Conservation (phyloP, 495 filamentous ascomycete species). For the Aspergillus heteromorphus region DNA sequence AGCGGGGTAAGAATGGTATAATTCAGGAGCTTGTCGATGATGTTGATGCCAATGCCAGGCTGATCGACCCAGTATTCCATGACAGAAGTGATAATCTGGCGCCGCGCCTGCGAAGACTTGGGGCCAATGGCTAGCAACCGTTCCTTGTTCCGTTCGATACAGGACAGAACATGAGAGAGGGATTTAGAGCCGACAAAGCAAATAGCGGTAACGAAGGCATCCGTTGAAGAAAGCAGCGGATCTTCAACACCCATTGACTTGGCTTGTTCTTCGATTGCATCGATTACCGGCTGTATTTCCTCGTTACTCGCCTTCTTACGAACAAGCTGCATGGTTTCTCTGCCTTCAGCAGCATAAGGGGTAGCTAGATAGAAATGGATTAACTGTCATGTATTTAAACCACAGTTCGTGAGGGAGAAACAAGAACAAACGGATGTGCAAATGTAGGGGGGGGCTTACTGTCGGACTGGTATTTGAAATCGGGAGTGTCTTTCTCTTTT, state of each 20-base stretch:
- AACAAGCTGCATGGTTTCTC: constrained; percentile 71
- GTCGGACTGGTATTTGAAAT: constrained; percentile 84
- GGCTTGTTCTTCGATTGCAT: constrained; percentile 71
- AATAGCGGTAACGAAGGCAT: constrained; percentile 88
- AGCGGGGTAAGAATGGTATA: constrained; percentile 86
- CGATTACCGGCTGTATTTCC: constrained; percentile 71
- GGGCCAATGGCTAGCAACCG: constrained; percentile 74
- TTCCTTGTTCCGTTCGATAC: constrained; percentile 93
- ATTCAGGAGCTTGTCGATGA: constrained; percentile 95
- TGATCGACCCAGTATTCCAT: constrained; percentile 92
- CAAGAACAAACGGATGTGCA: too few species aligned
- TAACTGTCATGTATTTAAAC: too few species aligned
- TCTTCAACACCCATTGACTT: constrained; percentile 58
- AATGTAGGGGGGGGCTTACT: constrained; percentile 53
- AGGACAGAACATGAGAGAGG: constrained; percentile 89
- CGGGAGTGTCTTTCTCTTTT: constrained; percentile 88
- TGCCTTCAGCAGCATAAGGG: constrained; percentile 75
- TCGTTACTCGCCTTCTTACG: constrained; percentile 77
- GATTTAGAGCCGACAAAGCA: constrained; percentile 92
- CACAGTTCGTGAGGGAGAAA: too few species aligned
- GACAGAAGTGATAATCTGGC: constrained; percentile 85
- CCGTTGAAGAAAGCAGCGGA: constrained; percentile 74
- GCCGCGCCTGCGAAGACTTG: constrained; percentile 63
- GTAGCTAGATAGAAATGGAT: constrained; percentile 49
- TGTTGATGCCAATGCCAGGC: constrained; percentile 85